Conservation (phyloP, 768 basidiomycete species). For the Lactarius sp. region DNA sequence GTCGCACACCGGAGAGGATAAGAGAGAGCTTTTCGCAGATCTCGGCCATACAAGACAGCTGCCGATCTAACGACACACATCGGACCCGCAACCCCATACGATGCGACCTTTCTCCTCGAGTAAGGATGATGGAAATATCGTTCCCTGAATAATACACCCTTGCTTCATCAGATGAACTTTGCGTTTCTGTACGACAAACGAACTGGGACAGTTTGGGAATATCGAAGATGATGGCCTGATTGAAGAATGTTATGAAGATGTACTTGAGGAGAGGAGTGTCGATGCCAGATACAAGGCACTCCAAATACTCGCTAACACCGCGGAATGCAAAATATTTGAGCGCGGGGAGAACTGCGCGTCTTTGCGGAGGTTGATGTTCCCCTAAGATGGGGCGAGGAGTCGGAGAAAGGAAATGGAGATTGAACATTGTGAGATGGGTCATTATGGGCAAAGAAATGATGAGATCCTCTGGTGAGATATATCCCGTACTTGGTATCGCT, state of each 20-base stretch:
- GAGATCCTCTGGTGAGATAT: background rate
- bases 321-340: background rate
- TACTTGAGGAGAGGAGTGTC: background rate
- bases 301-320: too few species aligned
- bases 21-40: background rate
- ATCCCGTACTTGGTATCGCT: background rate
- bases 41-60: background rate
- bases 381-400: background rate
- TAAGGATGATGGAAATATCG: background rate
- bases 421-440: background rate
- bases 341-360: background rate
- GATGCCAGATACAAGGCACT: too few species aligned
- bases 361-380: background rate
- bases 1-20: background rate
- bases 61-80: background rate
- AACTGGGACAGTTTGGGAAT: background rate
- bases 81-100: background rate
- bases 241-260: conserved; percentile 1
- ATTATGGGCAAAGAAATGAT: background rate
- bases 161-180: background rate
- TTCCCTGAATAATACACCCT: background rate
- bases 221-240: background rate
- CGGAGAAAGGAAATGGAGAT: background rate
- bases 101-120: background rate
- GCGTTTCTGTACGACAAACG: background rate